Evolutionary conservation across 805 yeast species (phyloP).

Genomic region (Yarrowia hollandica): DNA sequence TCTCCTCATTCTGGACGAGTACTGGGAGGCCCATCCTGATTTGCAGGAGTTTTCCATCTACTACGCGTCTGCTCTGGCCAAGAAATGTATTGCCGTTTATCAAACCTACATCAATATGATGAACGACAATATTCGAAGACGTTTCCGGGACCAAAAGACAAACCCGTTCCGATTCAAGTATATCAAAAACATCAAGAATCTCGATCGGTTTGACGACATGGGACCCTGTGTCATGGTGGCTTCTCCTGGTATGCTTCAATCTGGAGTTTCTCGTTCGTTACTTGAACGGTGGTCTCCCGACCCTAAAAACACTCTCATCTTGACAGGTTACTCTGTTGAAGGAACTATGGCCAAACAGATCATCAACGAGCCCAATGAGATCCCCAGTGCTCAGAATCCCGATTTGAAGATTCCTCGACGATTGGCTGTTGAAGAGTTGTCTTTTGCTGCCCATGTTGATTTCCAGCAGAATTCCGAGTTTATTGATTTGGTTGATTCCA

Average conservation of each 20-base stretch:
- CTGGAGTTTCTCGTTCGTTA: slow-evolving; percentile 88
- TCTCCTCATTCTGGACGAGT: slow-evolving; percentile 85
- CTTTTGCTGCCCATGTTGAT: slow-evolving; percentile 99
- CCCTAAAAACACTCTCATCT: slow-evolving; percentile 77
- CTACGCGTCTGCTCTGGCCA: slow-evolving; percentile 90
- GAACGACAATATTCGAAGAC: slow-evolving; percentile 84
- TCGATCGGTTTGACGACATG: slow-evolving; percentile 85
- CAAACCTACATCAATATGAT: slow-evolving; percentile 96
- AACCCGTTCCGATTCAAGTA: slow-evolving; percentile 91
- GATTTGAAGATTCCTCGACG: slow-evolving; percentile 85
- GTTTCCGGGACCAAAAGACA: slow-evolving; percentile 71
- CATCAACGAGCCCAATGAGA: slow-evolving; percentile 84
- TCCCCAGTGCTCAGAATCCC: slow-evolving; percentile 78
- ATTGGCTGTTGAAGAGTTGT: slow-evolving; percentile 83
- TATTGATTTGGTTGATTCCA: slow-evolving; percentile 83
- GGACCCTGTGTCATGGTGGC: slow-evolving; percentile 97
- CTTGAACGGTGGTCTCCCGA: slow-evolving; percentile 98
- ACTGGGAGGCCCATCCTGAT: slow-evolving; percentile 84
- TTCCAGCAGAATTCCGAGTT: slow-evolving; percentile 90
- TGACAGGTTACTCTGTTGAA: slow-evolving; percentile 97
- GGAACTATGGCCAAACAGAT: slow-evolving; percentile 96
- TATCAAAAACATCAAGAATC: slow-evolving; percentile 72
- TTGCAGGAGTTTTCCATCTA: slow-evolving; percentile 79
- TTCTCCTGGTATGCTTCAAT: slow-evolving; percentile 97
- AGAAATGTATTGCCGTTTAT: slow-evolving; percentile 95